A percentile compares a stretch with the other conserved stretches of the same genome.
phyloP scores from a whole-genome alignment of 2,329 filamentous ascomycete species.

The Arthrobotrys sinensis region DNA sequence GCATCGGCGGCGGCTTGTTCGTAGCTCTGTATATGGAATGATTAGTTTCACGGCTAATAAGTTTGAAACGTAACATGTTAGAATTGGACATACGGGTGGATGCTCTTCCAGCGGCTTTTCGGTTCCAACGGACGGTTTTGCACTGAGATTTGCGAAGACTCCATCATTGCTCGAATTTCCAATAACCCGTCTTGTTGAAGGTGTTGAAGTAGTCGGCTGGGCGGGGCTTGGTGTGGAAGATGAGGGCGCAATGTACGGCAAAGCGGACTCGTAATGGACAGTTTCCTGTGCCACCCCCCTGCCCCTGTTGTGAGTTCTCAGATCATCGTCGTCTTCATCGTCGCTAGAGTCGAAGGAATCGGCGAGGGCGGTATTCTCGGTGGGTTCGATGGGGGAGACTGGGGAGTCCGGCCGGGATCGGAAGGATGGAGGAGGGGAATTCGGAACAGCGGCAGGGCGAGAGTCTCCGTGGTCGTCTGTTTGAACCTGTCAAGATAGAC shows the following conservation, averaged over 20 bases:
- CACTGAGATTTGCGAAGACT: conserved; percentile 94
- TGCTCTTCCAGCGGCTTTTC: conserved; percentile 87
- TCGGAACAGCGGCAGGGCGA: conserved; percentile 69
- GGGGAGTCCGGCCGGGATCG: conserved; percentile 84
- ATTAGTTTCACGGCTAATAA: conserved; percentile 30
- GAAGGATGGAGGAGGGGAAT: conserved; percentile 85
- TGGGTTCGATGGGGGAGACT: conserved; percentile 67
- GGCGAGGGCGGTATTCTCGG: conserved; percentile 79
- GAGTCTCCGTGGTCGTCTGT: conserved; percentile 74
- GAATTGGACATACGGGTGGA: conserved; percentile 81
- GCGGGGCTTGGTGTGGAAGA: conserved; percentile 60
- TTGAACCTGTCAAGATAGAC: conserved; percentile 71
- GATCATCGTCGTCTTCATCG: conserved; percentile 81
- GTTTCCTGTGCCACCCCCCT: conserved; percentile 68
- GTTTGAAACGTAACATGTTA: neutral
- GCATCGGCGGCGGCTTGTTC: conserved; percentile 98
- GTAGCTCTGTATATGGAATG: conserved; percentile 78
- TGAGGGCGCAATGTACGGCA: conserved; percentile 60
- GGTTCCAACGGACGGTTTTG: conserved; percentile 82
- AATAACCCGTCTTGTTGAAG: conserved; percentile 75
- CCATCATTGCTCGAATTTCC: conserved; percentile 88
- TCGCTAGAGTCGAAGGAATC: conserved; percentile 92
- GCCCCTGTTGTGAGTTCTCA: conserved; percentile 88
- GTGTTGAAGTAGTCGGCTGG: conserved; percentile 66
- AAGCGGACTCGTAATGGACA: conserved; percentile 60